Base-by-base conservation (phyloP, 2,329 filamentous ascomycete genomes). In the Alternaria rosae region DNA sequence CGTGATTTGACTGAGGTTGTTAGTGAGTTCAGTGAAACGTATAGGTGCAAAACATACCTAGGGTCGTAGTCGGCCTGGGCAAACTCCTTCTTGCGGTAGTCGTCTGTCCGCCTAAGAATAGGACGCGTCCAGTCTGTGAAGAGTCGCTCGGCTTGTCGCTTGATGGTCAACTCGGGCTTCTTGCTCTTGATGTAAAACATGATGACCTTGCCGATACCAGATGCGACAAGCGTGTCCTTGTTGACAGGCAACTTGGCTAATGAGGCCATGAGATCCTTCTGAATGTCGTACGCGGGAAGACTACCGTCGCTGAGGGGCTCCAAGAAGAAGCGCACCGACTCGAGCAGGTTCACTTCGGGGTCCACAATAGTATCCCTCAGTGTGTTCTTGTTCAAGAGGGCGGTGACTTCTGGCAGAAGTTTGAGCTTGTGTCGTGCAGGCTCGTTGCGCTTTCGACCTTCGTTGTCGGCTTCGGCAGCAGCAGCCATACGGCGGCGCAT, bases 131-230 rank as follows among this genome's bases (percentile, higher is more conserved):
- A 99, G 77, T 98, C 94, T 59, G 92, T 92, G 59, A 97, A 85
- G n/a, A 98, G 85, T 51, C 92, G 89, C 82, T 98, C 94, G 0
- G 95, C 95, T 82, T 94, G 92, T 69, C 94, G 90, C 84, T 97
- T 97, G 84, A 99, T 97, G 64, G 86, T 87, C 5, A 90, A 84
- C 80, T 98, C 92, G 1, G 94, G 91, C 69, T 92, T 91, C 83
- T 94, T 96, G 84, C 92, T 97, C 81, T 94, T 94, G 53, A 94
- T 97, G 82, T 99, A 99, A 83, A 97, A 99, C 65, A 97, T 88
- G 54, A 97, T 91, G 50, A 99, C 93, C 79, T 97, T 97, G 76
- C 95, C 95, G 67, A 99, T 95, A 20, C 94, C 94, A 71, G 92
- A 97, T 68, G 93, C 94, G 21, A 96, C 86, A 13, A 99, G 86